These are phyloP conservation scores for Schoenoplectus triqueter DNA, from an alignment of 202 grass and related monocot species.

Conservation along the genomic window DNA sequence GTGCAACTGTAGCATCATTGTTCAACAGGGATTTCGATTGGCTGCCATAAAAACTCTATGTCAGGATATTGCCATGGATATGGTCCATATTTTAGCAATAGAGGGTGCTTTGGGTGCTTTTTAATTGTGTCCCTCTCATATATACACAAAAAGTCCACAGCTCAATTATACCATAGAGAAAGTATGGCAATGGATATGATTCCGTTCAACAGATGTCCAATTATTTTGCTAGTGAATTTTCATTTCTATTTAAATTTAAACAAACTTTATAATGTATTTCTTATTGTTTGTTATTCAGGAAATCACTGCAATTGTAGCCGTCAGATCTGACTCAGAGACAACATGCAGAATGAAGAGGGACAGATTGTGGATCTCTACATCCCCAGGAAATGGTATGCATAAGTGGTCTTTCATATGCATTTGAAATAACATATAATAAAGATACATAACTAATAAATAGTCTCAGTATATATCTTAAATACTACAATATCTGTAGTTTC, in stretches of 20 bases:
- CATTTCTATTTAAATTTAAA: not conserved
- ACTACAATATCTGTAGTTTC: not conserved
- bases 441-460: not conserved
- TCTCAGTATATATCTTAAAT: not conserved
- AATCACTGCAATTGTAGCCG: not conserved
- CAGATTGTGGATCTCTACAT: constrained; percentile 79
- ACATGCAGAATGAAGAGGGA: constrained; percentile 86
- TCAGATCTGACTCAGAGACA: constrained; percentile 9
- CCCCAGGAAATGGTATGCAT: constrained; percentile 76
- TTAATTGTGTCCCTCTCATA: no score
- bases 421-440: not conserved
- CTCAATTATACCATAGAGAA: no score
- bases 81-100: no score
- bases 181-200: no score
- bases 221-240: not conserved
- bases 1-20: not conserved
- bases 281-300: not conserved
- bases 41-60: no score
- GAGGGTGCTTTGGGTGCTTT: no score
- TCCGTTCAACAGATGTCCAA: not conserved
- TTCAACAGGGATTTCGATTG: no score
- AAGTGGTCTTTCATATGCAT: not conserved
- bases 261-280: not conserved
- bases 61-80: no score
- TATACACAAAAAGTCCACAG: no score